phyloP scores from a whole-genome alignment of 2,329 filamentous ascomycete species.

The Penicillium sp. region DNA sequence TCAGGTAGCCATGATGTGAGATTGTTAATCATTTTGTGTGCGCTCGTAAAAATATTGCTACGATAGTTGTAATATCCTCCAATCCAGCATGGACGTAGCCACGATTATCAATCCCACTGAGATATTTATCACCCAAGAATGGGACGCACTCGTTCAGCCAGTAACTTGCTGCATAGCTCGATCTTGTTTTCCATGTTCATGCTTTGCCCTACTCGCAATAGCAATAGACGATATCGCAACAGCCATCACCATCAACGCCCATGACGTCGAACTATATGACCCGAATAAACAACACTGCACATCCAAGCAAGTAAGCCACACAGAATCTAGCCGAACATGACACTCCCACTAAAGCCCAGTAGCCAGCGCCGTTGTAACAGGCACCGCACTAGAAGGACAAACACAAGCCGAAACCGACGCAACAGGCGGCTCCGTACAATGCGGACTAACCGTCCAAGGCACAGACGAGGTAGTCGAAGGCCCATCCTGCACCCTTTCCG shows the following conservation, averaged over 20 bases:
- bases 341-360: slow-evolving; percentile 6
- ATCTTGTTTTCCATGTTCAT: too few relatives aligned
- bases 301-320: neutral
- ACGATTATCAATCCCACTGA: too few relatives aligned
- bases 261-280: neutral
- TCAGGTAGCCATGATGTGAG: too few relatives aligned
- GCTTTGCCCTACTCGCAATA: too few relatives aligned
- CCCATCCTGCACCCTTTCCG: slow-evolving; percentile 26
- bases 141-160: too few relatives aligned
- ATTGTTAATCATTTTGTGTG: too few relatives aligned
- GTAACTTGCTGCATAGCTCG: too few relatives aligned
- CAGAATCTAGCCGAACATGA: neutral
- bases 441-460: slow-evolving; percentile 29
- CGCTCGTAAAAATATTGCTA: too few relatives aligned
- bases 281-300: neutral
- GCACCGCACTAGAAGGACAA: slow-evolving; percentile 29
- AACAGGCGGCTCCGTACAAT: slow-evolving; percentile 36
- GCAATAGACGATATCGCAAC: too few relatives aligned
- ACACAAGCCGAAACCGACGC: slow-evolving; percentile 31
- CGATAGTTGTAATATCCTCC: too few relatives aligned
- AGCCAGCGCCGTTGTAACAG: slow-evolving; percentile 31
- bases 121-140: too few relatives aligned
- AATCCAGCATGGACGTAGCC: too few relatives aligned
- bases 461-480: slow-evolving; percentile 17
- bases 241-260: neutral